Base-by-base conservation (phyloP, 352 stramenopile genomes). In the Aphanomyces cochlioides region DNA sequence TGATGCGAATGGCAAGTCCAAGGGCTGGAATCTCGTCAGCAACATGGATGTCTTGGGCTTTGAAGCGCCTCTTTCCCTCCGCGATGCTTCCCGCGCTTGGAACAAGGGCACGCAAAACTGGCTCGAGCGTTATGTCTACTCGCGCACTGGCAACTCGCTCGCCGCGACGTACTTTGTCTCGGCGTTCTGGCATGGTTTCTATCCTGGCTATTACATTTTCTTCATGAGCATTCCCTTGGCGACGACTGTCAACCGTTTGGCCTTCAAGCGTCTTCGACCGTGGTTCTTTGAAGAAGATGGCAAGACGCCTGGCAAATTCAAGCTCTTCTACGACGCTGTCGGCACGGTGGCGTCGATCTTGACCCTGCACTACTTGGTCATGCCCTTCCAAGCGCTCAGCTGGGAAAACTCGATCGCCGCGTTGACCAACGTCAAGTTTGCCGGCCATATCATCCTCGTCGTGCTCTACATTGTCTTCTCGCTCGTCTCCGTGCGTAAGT, bases 21-120 rank as follows among this genome's bases (percentile, higher is more conserved):
- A 88, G 66, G 93, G 93, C 66, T 99, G 95, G 95, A 91, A 97
- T 63, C 87, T 89, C 60, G 89, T 97, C 4, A 97, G 90, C 83
- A 99, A 99, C 81, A 92, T 98, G 70, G 92, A 98, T 75, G 98
- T 98, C 63, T 61, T 98, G 34, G 81, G 86, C 72, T 99, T 99
- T 67, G 96, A 99, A 78, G 90, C 95, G 4, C 87, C 90, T 28
- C 79, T 90, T 13, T 98, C 95, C 76, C 77, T 98, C n/a, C 90
- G 90, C 40, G 93, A 83, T 7, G 72, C 85, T 47, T 95, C 89
- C 56, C 84, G 92, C 38, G 86, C 85, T 21, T 99, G 96, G 96
- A 99, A 99, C 90, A 98, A 98, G 81, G 96, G 95, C 77, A 98
- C 92, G n/a, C 86, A 93, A 75, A 82, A 87, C 57, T 98, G 95